Base-by-base conservation (phyloP, 306 rosid genomes). In the Begonia peltatifolia region DNA sequence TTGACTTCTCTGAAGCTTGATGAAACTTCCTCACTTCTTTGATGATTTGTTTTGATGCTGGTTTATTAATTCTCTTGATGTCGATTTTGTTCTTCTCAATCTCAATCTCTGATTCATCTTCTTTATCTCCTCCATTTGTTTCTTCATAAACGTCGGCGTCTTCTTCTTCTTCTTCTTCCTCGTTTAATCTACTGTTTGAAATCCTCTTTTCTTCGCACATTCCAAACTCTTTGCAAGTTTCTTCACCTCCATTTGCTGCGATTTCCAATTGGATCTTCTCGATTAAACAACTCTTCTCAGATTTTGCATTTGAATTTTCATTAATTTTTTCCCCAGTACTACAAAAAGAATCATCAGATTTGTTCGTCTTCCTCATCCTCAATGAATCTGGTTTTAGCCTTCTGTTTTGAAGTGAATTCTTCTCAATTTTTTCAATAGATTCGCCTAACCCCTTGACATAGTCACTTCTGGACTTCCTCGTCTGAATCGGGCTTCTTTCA, bases 181-280 rank as follows among this genome's bases (percentile, higher is more conserved):
- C 20, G 15, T 65, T 52, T 71, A 30, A 52, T 50, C 41, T 41
- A 59, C 58, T n/a, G 63, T 65, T 59, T 20, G 73, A 70, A 43
- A 81, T 68, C 42, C 35, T 59, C 56, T 81, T 79, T 43, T 84
- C 93, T 75, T 75, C 48, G 41, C 79, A 84, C 52, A 71, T 81
- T 42, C 61, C 82, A 11, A 76, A 74, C 59, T 78, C 82, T 71
- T 64, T 64, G 55, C 79, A 70, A 48, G 61, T 72, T 17, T 78
- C 79, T 54, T 67, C 84, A 36, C 46, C 56, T 55, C 58, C 65
- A 60, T 12, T 38, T 13, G 66, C 64, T 49, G 9, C 65, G 53
- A 16, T 63, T 67, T 68, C 82, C 58, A 50, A 52, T 46, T 71
- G 68, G 58, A 14, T 60, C 4, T 71, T 71, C 47, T 80, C 83